A percentile compares a stretch with the other conserved stretches of the same genome.
phyloP scores from a whole-genome alignment of 768 basidiomycete genomes.

The Nidularia pulvinata region DNA sequence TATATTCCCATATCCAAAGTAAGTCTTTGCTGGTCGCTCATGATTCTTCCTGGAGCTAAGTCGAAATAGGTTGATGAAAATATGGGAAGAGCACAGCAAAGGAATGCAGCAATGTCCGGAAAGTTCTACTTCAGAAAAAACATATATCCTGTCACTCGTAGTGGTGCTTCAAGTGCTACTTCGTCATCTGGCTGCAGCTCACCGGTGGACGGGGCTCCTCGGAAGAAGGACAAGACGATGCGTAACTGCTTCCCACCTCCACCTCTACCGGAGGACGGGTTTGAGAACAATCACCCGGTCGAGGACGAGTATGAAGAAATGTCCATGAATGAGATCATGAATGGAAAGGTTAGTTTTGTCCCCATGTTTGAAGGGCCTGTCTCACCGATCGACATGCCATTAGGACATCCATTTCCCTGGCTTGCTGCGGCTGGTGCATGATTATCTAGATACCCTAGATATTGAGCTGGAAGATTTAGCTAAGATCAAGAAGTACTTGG shows the following conservation, averaged over 20 bases:
- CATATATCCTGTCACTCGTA: conserved; percentile 62
- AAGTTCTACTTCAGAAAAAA: conserved; percentile 92
- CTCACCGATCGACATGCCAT: not conserved
- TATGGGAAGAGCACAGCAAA: conserved; percentile 86
- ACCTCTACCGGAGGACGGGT: conserved; percentile 50
- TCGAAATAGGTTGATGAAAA: conserved; percentile 88
- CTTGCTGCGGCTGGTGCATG: conserved; percentile 75
- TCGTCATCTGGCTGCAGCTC: conserved; percentile 45
- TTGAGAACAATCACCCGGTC: conserved; percentile 37
- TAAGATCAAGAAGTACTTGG: conserved; percentile 76
- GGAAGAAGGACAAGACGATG: conserved; percentile 62
- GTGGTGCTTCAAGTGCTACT: conserved; percentile 36
- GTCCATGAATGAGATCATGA: conserved; percentile 91
- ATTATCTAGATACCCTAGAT: conserved; percentile 88
- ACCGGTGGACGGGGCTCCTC: conserved; percentile 28
- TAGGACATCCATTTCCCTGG: conserved; percentile 76
- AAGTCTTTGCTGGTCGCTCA: not conserved
- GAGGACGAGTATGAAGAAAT: conserved; percentile 92
- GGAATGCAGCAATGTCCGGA: conserved; percentile 72
- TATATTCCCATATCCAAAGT: conserved; percentile 98
- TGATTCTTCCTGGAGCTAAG: not conserved
- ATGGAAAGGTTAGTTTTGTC: conserved; percentile 68
- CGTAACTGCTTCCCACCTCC: conserved; percentile 71
- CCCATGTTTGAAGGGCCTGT: not conserved
- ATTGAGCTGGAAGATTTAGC: conserved; percentile 56